Evolutionary conservation across 352 stramenopile species (phyloP).

Genomic region (Phytophthora capsici): DNA sequence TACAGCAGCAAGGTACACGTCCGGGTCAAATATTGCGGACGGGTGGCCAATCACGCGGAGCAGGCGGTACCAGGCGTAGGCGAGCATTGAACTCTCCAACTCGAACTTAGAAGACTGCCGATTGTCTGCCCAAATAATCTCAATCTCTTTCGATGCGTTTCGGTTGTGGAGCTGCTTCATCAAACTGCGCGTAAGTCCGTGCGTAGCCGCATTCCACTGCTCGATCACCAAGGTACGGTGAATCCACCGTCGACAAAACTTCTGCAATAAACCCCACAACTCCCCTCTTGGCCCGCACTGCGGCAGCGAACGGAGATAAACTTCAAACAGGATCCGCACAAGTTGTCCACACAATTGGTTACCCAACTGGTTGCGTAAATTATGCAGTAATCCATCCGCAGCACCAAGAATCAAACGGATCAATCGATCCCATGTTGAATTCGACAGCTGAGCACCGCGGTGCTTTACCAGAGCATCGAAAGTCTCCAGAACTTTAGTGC

Average conservation of each 20-base stretch:
- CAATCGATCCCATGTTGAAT: constrained; percentile 86
- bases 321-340: constrained; percentile 79
- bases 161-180: constrained; percentile 74
- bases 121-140: constrained; percentile 79
- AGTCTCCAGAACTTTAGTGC: constrained; percentile 77
- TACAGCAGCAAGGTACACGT: constrained; percentile 86
- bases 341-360: constrained; percentile 80
- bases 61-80: constrained; percentile 87
- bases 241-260: constrained; percentile 89
- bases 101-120: constrained; percentile 74
- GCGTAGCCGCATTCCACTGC: constrained; percentile 82
- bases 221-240: constrained; percentile 88
- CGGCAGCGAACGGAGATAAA: constrained; percentile 76
- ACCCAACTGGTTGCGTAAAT: constrained; percentile 72
- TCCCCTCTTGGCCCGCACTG: constrained; percentile 76
- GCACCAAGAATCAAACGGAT: constrained; percentile 81
- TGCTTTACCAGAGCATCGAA: constrained; percentile 81
- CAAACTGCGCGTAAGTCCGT: constrained; percentile 76
- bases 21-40: constrained; percentile 78
- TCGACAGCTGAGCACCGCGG: constrained; percentile 58
- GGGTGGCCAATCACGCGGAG: constrained; percentile 85
- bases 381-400: constrained; percentile 80
- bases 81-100: constrained; percentile 73
- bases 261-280: constrained; percentile 81
- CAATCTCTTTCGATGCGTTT: constrained; percentile 62